A percentile compares a stretch with the other conserved stretches of the same genome.
Evolutionary conservation across 345 rosid genomes (phyloP).

Genomic region (Melaleuca quinquenervia): DNA sequence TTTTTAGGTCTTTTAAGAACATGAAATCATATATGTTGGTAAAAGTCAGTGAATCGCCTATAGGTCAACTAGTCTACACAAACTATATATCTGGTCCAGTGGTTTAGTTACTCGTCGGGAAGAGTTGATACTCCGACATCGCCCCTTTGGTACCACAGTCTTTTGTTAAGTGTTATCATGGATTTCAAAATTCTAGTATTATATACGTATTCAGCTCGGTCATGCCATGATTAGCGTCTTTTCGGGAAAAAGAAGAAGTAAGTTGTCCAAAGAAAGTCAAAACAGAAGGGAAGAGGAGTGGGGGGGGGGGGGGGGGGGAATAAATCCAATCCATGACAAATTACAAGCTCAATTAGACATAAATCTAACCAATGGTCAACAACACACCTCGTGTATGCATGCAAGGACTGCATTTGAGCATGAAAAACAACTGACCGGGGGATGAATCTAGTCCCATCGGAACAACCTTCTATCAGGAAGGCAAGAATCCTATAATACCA

Average conservation of each 20-base stretch:
- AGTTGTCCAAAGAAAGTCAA: neutral
- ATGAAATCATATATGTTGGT: neutral
- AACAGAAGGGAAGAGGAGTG: no score
- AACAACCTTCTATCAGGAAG: neutral
- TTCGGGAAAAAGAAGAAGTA: neutral
- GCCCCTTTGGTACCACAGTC: neutral
- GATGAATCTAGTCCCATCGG: neutral
- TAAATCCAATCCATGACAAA: neutral
- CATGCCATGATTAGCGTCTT: neutral
- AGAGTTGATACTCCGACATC: neutral
- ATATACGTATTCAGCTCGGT: neutral
- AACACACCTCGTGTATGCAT: neutral
- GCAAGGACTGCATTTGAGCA: no score
- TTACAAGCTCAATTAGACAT: neutral
- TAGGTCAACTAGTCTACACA: neutral
- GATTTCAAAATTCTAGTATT: neutral
- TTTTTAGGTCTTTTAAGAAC: neutral
- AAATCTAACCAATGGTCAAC: neutral
- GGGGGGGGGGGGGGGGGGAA: no score
- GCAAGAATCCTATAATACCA: no score
- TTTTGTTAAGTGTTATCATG: neutral
- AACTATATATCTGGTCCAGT: neutral
- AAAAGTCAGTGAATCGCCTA: neutral
- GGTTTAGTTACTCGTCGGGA: neutral
- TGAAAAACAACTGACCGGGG: no score